These are phyloP conservation scores for Rosa persica DNA, from an alignment of 306 rosid genomes.

Conservation along the genomic window DNA sequence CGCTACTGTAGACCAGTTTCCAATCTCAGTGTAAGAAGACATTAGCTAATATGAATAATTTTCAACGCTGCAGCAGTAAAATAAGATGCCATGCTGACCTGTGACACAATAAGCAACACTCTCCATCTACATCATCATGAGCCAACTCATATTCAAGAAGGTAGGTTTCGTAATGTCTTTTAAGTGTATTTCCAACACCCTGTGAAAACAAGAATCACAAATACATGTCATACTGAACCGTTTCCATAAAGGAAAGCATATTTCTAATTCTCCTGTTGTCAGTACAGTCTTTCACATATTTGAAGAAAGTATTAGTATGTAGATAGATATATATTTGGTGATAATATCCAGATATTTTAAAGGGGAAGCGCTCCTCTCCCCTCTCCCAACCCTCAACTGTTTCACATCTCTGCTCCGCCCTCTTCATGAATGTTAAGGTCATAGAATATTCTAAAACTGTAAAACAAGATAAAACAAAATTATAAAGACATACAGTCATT, in stretches of 20 bases:
- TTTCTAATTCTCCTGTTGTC: not conserved
- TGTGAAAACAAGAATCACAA: conserved; percentile 36
- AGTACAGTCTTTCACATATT: not conserved
- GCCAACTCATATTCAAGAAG: conserved; percentile 95
- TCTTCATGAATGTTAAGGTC: not conserved
- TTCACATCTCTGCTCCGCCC: not conserved
- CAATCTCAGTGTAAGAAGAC: conserved; percentile 27
- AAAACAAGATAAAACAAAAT: conserved; percentile 15
- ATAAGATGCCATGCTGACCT: conserved; percentile 50
- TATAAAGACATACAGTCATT: conserved; percentile 77
- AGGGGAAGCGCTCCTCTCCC: not conserved
- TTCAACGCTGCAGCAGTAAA: not conserved
- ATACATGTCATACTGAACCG: not conserved
- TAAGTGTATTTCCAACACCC: conserved; percentile 99
- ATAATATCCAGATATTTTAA: not conserved
- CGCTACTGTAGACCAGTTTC: conserved; percentile 74
- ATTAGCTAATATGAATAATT: not conserved
- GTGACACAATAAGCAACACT: conserved; percentile 96
- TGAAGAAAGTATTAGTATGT: not conserved
- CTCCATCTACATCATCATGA: conserved; percentile 98
- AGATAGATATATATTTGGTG: not conserved
- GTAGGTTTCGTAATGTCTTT: conserved; percentile 97
- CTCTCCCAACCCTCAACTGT: not conserved
- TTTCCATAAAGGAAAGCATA: not conserved
- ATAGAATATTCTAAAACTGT: conserved; percentile 9